These are phyloP conservation scores for Pharnaceum exiguum DNA, from an alignment of 148 eudicot genomes.

Conservation along the genomic window DNA sequence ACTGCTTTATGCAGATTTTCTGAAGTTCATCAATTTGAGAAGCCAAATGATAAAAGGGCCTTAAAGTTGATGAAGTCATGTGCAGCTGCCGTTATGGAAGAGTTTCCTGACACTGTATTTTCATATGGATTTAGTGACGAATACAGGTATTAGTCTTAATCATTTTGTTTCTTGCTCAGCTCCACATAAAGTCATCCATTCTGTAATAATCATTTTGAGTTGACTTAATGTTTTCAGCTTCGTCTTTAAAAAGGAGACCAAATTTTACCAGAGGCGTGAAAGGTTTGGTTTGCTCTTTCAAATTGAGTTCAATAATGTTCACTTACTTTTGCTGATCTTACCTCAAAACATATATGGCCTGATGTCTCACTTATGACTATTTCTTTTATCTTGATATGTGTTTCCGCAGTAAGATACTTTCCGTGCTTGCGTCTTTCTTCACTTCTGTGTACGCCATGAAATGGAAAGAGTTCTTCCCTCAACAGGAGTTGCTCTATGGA, in stretches of 20 bases:
- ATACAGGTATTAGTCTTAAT: conserved; percentile 41
- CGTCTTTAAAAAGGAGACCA: conserved; percentile 55
- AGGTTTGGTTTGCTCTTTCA: conserved; percentile 36
- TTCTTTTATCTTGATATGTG: background rate
- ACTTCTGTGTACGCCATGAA: conserved; percentile 52
- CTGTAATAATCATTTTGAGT: background rate
- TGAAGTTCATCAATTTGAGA: conserved; percentile 62
- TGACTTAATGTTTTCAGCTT: conserved; percentile 65
- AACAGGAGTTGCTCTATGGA: conserved; percentile 42
- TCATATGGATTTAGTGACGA: conserved; percentile 82
- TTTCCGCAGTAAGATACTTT: conserved; percentile 75
- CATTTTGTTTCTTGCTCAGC: background rate
- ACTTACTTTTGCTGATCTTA: too few relatives aligned
- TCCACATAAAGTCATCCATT: background rate
- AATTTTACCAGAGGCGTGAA: conserved; percentile 76
- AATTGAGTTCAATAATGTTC: too few relatives aligned
- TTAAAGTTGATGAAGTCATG: conserved; percentile 81
- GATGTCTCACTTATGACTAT: too few relatives aligned
- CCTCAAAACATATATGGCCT: too few relatives aligned
- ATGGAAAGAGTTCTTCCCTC: conserved; percentile 78
- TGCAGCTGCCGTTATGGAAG: conserved; percentile 55
- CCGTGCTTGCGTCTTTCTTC: conserved; percentile 73
- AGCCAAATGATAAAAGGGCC: conserved; percentile 71
- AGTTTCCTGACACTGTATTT: conserved; percentile 66
- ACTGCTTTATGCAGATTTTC: conserved; percentile 41